These are phyloP conservation scores for Plenodomus lindquistii DNA, from an alignment of 2,329 filamentous ascomycete genomes.

Conservation along the genomic window DNA sequence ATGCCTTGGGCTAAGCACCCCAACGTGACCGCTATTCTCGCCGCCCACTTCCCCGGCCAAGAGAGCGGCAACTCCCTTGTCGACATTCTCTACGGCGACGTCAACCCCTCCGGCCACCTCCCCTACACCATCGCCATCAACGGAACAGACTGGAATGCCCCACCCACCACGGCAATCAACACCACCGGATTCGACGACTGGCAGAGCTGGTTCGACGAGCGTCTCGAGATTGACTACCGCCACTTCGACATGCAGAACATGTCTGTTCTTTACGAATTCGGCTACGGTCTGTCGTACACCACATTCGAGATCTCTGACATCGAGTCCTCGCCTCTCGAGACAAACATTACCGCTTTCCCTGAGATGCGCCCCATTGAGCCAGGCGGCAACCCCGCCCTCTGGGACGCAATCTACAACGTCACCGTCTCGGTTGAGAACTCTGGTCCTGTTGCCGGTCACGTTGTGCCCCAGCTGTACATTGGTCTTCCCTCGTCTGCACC, in stretches of 20 bases:
- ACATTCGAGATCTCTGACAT: constrained; percentile 74
- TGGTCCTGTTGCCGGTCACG: constrained; percentile 57
- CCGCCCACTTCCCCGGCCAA: constrained; percentile 49
- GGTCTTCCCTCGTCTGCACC: constrained; percentile 60
- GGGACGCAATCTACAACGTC: constrained; percentile 69
- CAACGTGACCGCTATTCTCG: constrained; percentile 50
- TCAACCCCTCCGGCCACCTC: constrained; percentile 77
- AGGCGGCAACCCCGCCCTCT: constrained; percentile 57
- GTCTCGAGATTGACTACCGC: constrained; percentile 78
- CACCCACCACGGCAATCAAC: constrained; percentile 48
- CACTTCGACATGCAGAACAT: constrained; percentile 69
- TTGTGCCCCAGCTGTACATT: constrained; percentile 63
- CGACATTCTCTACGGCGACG: constrained; percentile 69
- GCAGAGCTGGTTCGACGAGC: constrained; percentile 59
- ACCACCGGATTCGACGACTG: constrained; percentile 47
- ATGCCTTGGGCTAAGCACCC: constrained; percentile 48
- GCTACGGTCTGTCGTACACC: constrained; percentile 75
- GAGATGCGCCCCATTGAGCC: constrained; percentile 46
- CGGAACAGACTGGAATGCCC: constrained; percentile 65
- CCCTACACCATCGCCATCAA: constrained; percentile 83
- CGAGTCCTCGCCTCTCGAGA: constrained; percentile 55
- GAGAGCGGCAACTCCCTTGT: constrained; percentile 47
- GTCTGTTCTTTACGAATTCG: constrained; percentile 77
- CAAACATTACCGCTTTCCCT: constrained; percentile 64
- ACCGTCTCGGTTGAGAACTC: constrained; percentile 71